Percentiles rank a stretch among this genome's conserved stretches.
Conservation (phyloP, 208 protist genomes). For the Acanthamoeba sp. region DNA sequence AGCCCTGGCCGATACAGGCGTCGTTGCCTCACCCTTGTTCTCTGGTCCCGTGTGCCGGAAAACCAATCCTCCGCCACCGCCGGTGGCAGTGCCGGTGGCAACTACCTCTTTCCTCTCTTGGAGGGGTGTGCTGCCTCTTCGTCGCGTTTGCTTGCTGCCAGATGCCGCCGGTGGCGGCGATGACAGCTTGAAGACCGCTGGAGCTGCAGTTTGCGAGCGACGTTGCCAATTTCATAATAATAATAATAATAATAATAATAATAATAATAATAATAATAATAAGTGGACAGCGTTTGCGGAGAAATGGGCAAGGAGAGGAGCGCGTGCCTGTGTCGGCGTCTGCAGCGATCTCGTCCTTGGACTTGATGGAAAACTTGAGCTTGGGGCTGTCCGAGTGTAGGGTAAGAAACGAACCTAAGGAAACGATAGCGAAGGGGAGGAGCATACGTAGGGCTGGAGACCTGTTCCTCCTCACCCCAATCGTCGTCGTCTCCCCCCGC, state of each 20-base stretch:
- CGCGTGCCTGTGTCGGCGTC: not conserved
- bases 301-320: not conserved
- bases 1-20: not conserved
- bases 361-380: constrained; percentile 44
- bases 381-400: not conserved
- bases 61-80: not conserved
- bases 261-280: too few species aligned
- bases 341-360: not conserved
- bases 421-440: not conserved
- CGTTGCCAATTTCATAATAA: too few species aligned
- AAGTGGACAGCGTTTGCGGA: too few species aligned
- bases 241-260: too few species aligned
- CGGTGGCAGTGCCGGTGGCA: not conserved
- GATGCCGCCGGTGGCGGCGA: constrained; percentile 30
- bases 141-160: constrained; percentile 34
- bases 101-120: not conserved
- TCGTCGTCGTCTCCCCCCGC: not conserved
- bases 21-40: constrained; percentile 6
- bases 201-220: not conserved
- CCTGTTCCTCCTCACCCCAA: not conserved
- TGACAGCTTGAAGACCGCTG: not conserved
- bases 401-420: not conserved
- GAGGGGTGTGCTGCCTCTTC: not conserved
- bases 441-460: not conserved
- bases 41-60: constrained; percentile 16